Conservation (phyloP, 441 rosid genomes). For the Viola pubescens region DNA sequence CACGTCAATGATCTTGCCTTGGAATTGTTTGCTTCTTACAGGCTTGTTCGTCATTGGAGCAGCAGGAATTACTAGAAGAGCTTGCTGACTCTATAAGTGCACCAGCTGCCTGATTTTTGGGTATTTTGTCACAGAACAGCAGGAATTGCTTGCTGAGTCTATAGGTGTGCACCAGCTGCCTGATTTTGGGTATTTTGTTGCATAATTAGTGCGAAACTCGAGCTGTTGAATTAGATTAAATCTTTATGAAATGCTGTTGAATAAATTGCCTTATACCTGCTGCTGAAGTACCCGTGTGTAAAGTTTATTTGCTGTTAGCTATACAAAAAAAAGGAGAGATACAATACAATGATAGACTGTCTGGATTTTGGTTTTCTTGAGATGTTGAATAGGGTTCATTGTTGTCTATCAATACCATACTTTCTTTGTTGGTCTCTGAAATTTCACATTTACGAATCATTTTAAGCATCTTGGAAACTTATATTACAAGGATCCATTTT, state of each 20-base stretch:
- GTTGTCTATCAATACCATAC: slow-evolving; percentile 1
- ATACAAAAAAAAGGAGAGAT: too few relatives aligned
- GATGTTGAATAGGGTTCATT: too few relatives aligned
- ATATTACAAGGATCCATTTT: too few relatives aligned
- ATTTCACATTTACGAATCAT: too few relatives aligned
- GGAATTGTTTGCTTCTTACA: slow-evolving; percentile 24
- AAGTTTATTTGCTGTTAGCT: background rate
- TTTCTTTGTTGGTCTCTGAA: background rate
- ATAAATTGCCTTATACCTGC: background rate
- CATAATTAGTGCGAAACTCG: background rate
- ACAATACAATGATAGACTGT: too few relatives aligned
- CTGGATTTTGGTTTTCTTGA: too few relatives aligned
- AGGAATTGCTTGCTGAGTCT: too few relatives aligned
- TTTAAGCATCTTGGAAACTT: too few relatives aligned
- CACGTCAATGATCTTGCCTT: background rate
- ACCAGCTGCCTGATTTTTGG: slow-evolving; percentile 23
- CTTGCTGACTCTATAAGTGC: slow-evolving; percentile 61
- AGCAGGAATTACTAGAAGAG: slow-evolving; percentile 81
- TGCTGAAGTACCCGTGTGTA: too few relatives aligned
- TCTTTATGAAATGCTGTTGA: background rate
- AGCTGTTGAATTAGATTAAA: background rate
- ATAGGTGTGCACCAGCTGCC: background rate
- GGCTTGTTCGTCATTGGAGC: slow-evolving; percentile 77
- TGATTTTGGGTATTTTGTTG: background rate
- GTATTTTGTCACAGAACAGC: too few relatives aligned